Percentiles rank a stretch among this genome's conserved stretches.
phyloP scores from a whole-genome alignment of 208 protist species.

The Acanthamoeba lugdunensis region DNA sequence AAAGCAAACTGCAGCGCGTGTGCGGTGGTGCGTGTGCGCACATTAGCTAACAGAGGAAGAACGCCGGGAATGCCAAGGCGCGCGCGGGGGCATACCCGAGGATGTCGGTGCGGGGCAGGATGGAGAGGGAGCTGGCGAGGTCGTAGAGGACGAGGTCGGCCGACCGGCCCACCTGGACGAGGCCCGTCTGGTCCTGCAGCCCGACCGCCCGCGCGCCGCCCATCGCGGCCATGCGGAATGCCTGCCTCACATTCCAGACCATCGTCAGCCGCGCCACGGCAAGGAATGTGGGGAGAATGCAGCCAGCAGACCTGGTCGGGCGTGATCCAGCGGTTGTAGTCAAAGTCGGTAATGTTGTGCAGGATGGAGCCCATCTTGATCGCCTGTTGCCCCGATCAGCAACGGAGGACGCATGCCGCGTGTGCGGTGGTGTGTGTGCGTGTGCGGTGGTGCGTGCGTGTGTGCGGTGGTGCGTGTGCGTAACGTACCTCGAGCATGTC shows the following conservation, averaged over 20 bases:
- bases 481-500: slow-evolving; percentile 48
- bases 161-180: neutral
- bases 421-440: neutral
- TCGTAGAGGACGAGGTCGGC: slow-evolving; percentile 60
- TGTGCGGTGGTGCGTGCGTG: neutral
- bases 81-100: neutral
- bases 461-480: no score
- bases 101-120: slow-evolving; percentile 47
- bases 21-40: neutral
- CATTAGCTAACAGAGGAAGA: neutral
- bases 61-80: neutral
- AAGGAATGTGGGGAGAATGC: neutral
- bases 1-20: neutral
- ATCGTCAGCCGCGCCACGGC: no score
- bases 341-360: slow-evolving; percentile 53
- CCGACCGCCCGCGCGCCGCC: slow-evolving; percentile 3
- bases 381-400: neutral
- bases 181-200: slow-evolving; percentile 28
- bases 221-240: slow-evolving; percentile 17
- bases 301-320: neutral
- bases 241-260: neutral
- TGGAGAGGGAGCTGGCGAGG: neutral
- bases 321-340: slow-evolving; percentile 30
- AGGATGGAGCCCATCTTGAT: slow-evolving; percentile 61
- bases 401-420: neutral